Percentiles rank a stretch among this genome's conserved stretches.
Evolutionary conservation across 2,329 filamentous ascomycete genomes (phyloP).

Genomic region (Pseudogymnoascus sp.): DNA sequence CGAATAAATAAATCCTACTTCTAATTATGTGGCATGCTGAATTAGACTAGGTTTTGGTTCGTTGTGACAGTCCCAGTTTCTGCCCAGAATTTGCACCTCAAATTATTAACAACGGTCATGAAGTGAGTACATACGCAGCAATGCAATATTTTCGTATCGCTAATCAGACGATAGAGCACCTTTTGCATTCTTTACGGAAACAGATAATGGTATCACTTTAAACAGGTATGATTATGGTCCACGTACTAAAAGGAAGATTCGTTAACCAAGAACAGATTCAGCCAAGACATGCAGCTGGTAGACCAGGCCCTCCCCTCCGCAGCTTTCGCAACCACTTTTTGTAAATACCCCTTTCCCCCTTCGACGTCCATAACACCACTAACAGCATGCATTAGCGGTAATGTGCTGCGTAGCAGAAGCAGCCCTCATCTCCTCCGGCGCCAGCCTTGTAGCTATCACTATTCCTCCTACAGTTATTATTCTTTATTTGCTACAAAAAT

Average conservation of each 20-base stretch:
- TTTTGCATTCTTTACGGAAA: slow-evolving; percentile 13
- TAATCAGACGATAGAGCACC: slow-evolving; percentile 8
- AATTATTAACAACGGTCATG: slow-evolving; percentile 11
- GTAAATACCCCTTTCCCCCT: neutral
- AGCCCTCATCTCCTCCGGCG: slow-evolving; percentile 12
- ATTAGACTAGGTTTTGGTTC: slow-evolving; percentile 1
- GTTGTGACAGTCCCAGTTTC: neutral
- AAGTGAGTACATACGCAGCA: neutral
- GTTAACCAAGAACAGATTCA: slow-evolving; percentile 14
- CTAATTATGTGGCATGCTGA: neutral
- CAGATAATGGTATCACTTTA: slow-evolving; percentile 14
- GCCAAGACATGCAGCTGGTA: slow-evolving; percentile 17
- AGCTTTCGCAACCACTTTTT: neutral
- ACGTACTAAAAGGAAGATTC: neutral
- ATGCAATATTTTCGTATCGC: neutral
- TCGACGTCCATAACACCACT: neutral
- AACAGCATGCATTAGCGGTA: neutral
- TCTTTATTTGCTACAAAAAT: slow-evolving; percentile 27
- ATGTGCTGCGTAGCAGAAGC: neutral
- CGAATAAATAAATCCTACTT: neutral
- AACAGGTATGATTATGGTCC: neutral
- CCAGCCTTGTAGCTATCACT: slow-evolving; percentile 13
- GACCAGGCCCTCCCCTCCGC: slow-evolving; percentile 11
- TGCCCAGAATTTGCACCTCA: slow-evolving; percentile 10
- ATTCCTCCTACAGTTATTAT: slow-evolving; percentile 15